These are phyloP conservation scores for Gonium pectorale DNA, from an alignment of 139 green algal species.

Conservation along the genomic window DNA sequence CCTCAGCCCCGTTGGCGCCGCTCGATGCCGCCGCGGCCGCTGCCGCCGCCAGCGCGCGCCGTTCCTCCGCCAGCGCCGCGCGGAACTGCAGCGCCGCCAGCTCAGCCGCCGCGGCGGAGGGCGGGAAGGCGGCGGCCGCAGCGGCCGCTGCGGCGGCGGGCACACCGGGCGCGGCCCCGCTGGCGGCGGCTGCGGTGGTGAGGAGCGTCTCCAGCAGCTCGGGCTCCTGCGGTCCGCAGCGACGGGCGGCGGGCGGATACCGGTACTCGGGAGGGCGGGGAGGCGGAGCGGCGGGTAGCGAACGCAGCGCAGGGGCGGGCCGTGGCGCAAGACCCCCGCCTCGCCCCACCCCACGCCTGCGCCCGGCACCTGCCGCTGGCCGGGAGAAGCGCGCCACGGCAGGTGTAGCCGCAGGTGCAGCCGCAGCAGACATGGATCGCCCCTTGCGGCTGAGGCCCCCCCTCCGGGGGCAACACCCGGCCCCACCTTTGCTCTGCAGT, in stretches of 20 bases:
- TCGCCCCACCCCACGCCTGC: too few species aligned
- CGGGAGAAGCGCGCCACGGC: too few species aligned
- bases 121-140: background rate
- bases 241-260: too few species aligned
- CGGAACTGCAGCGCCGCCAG: slow-evolving; percentile 39
- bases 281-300: too few species aligned
- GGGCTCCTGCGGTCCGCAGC: slow-evolving; percentile 65
- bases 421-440: too few species aligned
- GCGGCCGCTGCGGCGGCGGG: background rate
- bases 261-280: too few species aligned
- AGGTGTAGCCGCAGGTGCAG: too few species aligned
- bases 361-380: too few species aligned
- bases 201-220: slow-evolving; percentile 73
- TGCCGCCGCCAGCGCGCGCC: background rate
- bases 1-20: background rate
- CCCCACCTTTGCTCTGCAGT: slow-evolving; percentile 68
- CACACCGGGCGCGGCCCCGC: background rate
- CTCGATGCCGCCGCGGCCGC: background rate
- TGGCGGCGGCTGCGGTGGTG: background rate
- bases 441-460: too few species aligned
- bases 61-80: background rate
- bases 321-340: too few species aligned
- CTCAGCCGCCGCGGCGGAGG: slow-evolving; percentile 13
- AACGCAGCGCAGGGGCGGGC: too few species aligned
- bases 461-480: too few species aligned